Evolutionary conservation across 495 filamentous ascomycete species (phyloP).

Genomic region (Aspergillus baeticus): DNA sequence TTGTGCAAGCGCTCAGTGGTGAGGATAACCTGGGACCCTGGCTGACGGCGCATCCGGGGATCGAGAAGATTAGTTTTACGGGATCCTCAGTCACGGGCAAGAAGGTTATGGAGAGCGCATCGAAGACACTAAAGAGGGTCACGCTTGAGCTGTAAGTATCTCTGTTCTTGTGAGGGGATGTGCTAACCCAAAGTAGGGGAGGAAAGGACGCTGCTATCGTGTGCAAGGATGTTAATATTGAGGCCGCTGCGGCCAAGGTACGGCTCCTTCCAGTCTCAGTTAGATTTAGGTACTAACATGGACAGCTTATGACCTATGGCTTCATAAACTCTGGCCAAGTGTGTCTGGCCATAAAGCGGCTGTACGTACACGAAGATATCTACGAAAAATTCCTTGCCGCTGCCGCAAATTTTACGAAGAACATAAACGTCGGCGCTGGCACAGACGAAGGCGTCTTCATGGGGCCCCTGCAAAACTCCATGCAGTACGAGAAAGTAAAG

Average conservation of each 20-base stretch:
- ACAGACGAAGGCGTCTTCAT: not conserved
- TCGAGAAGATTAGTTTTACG: constrained; percentile 68
- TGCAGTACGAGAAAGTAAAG: constrained; percentile 11
- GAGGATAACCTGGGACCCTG: constrained; percentile 76
- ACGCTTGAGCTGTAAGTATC: constrained; percentile 38
- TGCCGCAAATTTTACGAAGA: not conserved
- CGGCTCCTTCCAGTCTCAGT: not conserved
- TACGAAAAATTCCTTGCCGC: constrained; percentile 9
- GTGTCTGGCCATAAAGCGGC: constrained; percentile 10
- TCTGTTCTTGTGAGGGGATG: constrained; percentile 18
- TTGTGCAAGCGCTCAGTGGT: constrained; percentile 84
- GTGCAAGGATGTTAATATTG: not conserved
- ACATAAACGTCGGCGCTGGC: not conserved
- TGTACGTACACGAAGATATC: constrained; percentile 12
- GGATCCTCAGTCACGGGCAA: constrained; percentile 24
- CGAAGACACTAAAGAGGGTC: constrained; percentile 50
- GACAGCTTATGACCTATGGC: not conserved
- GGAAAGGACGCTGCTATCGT: constrained; percentile 25
- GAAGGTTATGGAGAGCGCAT: constrained; percentile 30
- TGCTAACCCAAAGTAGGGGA: constrained; percentile 25
- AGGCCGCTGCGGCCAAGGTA: constrained; percentile 1
- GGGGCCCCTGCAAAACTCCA: constrained; percentile 14
- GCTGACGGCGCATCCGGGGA: constrained; percentile 67
- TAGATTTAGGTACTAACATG: not conserved
- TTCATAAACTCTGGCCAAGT: constrained; percentile 15